phyloP scores from a whole-genome alignment of 768 basidiomycete genomes.

The Crucibulum laeve region DNA sequence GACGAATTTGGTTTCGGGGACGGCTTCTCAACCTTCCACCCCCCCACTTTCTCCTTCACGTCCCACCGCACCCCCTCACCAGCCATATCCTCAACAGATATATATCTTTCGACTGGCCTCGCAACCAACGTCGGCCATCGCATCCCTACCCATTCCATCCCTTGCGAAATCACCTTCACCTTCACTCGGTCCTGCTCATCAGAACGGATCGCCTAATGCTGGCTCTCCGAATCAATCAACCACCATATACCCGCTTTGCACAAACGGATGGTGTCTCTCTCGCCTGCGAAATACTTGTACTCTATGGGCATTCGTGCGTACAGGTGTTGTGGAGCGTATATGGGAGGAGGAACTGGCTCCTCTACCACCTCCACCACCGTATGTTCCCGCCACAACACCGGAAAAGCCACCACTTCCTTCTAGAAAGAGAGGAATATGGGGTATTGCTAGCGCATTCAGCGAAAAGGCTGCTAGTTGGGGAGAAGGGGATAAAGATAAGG shows the following conservation, averaged over 20 bases:
- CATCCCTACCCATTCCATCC: slow-evolving; percentile 29
- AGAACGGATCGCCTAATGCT: slow-evolving; percentile 5
- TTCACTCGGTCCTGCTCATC: slow-evolving; percentile 11
- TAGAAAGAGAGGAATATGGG: slow-evolving; percentile 60
- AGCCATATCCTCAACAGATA: slow-evolving; percentile 40
- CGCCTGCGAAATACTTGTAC: slow-evolving; percentile 85
- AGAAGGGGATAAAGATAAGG: slow-evolving; percentile 35
- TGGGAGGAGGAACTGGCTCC: slow-evolving; percentile 80
- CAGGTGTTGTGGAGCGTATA: slow-evolving; percentile 75
- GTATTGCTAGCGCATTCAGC: slow-evolving; percentile 59
- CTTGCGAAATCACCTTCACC: slow-evolving; percentile 25
- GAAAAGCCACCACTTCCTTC: slow-evolving; percentile 63
- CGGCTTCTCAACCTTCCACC: slow-evolving; percentile 20
- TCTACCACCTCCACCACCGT: slow-evolving; percentile 25
- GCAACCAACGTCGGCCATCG: slow-evolving; percentile 21
- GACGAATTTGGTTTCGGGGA: slow-evolving; percentile 10
- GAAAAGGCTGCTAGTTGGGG: slow-evolving; percentile 59
- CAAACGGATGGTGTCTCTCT: slow-evolving; percentile 80
- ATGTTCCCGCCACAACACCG: slow-evolving; percentile 9
- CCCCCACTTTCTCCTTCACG: slow-evolving; percentile 23
- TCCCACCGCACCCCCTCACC: slow-evolving; percentile 19
- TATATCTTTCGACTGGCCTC: slow-evolving; percentile 65
- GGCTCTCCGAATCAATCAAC: slow-evolving; percentile 22
- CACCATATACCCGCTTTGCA: slow-evolving; percentile 77
- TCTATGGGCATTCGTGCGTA: slow-evolving; percentile 85